Base-by-base conservation (phyloP, 805 yeast species). In the Schizosaccharomyces octosporus region DNA sequence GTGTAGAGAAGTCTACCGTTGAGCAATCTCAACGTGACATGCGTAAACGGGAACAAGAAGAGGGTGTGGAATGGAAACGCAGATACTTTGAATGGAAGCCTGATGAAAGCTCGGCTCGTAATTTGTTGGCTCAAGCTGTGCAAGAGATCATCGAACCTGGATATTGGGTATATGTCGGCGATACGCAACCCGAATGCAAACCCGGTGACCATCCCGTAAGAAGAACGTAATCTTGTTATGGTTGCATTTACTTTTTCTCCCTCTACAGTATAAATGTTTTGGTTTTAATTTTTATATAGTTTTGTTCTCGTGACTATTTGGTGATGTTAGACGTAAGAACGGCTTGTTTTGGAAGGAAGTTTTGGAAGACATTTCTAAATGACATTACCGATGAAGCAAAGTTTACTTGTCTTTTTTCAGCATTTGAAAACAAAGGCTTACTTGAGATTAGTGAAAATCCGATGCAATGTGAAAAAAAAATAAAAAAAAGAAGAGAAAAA, bases 21-120 rank as follows among this genome's bases (percentile, higher is more conserved):
- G 98, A 90, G 74, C 84, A 85, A 68, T 79, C 75, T 29, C 97
- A 90, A 75, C 82, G 98, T 69, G 88, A 81, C 58, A 69, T 84
- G 72, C 81, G 97, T 70, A 81, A 80, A 72, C 70, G 75, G 63
- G 98, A 93, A 73, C 72, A 74, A 63, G 86, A 77, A 48, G 72
- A 78, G 5, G 89, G 85, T 55, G 69, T 70, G 17, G 69, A 69
- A 59, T 90, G 98, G 98, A 72, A 79, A 66, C 79, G 81, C 64
- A 80, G 90, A 72, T 90, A 95, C 90, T 90, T 90, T 72, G 79
- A 78, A 60, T 62, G 66, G 62, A 69, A 65, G 42, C 58, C 59
- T 21, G 61, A 60, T 24, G 55, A 58, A 17, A 24, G 36, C 36
- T 21, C 19, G 7, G 36, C 36, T 11, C 31, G 57, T 21, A 51